phyloP scores from a whole-genome alignment of 2,329 filamentous ascomycete genomes.

The Sporothrix inflata region DNA sequence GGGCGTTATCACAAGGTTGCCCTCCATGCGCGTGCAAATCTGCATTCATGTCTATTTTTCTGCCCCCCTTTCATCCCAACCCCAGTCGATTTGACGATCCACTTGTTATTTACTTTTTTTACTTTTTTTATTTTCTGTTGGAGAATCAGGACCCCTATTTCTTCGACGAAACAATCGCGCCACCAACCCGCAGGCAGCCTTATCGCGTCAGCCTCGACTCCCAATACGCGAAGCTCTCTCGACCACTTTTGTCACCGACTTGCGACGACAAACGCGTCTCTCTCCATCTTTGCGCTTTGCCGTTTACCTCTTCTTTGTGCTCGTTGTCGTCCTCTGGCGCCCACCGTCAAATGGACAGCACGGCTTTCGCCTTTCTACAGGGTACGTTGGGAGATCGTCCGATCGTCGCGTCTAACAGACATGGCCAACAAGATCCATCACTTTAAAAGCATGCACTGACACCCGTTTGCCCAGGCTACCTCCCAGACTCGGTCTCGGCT shows the following conservation, averaged over 20 bases:
- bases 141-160: constrained; percentile 7
- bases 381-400: neutral
- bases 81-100: constrained; percentile 7
- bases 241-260: neutral
- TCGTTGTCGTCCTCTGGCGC: neutral
- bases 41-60: neutral
- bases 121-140: neutral
- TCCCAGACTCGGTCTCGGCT: constrained; percentile 48
- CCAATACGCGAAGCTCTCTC: neutral
- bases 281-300: neutral
- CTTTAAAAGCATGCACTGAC: neutral
- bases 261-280: constrained; percentile 7
- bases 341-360: constrained; percentile 27
- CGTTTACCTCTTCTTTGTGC: neutral
- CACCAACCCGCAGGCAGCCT: neutral
- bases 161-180: neutral
- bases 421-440: neutral
- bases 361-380: constrained; percentile 23
- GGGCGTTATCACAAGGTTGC: constrained; percentile 24
- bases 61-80: constrained; percentile 17
- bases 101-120: constrained; percentile 4
- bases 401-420: neutral
- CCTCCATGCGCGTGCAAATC: neutral
- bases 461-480: constrained; percentile 36
- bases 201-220: neutral